A percentile compares a stretch with the other conserved stretches of the same genome.
These are phyloP conservation scores for Sporothrix variecibatus DNA, from an alignment of 2,329 filamentous ascomycete genomes.

Conservation along the genomic window DNA sequence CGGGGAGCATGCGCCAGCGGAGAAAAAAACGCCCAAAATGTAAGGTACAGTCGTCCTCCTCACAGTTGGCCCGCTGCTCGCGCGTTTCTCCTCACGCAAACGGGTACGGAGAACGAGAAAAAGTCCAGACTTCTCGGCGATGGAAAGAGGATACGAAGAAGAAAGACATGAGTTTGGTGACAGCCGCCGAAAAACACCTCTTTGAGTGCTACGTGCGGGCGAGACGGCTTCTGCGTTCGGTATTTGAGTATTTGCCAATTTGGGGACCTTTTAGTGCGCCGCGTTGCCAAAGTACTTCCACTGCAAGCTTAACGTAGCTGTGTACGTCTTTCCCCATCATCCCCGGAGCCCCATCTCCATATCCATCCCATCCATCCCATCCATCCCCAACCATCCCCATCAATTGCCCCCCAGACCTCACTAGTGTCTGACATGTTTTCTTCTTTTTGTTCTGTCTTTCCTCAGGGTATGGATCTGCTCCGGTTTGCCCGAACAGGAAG, in stretches of 20 bases:
- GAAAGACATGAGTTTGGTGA: not conserved
- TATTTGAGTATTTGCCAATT: not conserved
- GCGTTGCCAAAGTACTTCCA: not conserved
- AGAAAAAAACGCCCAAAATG: not conserved
- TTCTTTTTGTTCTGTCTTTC: not conserved
- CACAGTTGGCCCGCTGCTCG: not conserved
- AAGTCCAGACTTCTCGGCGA: not conserved
- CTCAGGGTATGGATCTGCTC: not conserved
- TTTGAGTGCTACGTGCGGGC: not conserved
- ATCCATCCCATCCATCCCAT: not conserved
- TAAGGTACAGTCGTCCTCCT: not conserved
- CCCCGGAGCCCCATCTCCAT: not conserved
- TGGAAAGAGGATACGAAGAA: not conserved
- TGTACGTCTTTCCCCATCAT: not conserved
- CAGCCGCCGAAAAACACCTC: not conserved
- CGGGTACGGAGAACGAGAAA: not conserved
- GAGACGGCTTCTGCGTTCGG: not conserved
- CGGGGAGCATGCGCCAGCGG: not conserved
- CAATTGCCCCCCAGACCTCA: not conserved
- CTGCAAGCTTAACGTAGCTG: not conserved
- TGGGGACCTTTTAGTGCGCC: not conserved
- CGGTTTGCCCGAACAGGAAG: conserved; percentile 19
- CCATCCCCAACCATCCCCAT: not conserved
- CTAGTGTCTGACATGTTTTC: conserved; percentile 4
- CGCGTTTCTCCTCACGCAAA: not conserved